Percentiles rank a stretch among this genome's conserved stretches.
These are phyloP conservation scores for Pochonia chlamydosporia DNA, from an alignment of 2,329 filamentous ascomycete species.

Conservation along the genomic window DNA sequence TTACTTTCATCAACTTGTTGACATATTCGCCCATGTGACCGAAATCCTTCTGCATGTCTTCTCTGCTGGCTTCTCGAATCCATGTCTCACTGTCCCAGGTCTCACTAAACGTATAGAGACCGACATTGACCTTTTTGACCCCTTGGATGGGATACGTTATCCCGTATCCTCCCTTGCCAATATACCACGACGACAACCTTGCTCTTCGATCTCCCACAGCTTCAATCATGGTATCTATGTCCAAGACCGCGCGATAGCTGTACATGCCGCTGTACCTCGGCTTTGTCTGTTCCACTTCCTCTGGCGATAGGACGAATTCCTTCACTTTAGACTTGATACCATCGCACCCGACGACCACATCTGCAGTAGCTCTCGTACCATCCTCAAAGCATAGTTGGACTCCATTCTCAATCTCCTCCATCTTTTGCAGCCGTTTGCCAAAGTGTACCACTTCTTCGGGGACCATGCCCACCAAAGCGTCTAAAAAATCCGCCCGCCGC, in stretches of 20 bases:
- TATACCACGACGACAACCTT: conserved; percentile 7
- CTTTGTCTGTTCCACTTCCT: conserved; percentile 1
- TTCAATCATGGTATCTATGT: conserved; percentile 7
- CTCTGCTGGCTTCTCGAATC: conserved; percentile 1
- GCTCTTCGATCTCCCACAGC: conserved; percentile 8
- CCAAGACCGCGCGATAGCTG: conserved; percentile 12
- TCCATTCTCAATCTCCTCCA: conserved; percentile 2
- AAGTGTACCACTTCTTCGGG: conserved; percentile 7
- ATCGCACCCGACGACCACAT: conserved; percentile 19
- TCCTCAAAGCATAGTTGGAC: conserved; percentile 8
- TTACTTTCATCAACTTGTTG: conserved; percentile 9
- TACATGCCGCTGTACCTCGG: conserved; percentile 12
- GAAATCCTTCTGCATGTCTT: conserved; percentile 8
- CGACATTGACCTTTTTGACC: conserved; percentile 8
- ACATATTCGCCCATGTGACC: conserved; percentile 13
- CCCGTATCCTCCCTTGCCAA: conserved; percentile 6
- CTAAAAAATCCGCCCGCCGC: conserved; percentile 11
- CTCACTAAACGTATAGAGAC: conserved; percentile 3
- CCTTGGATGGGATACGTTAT: conserved; percentile 8
- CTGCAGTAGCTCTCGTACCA: conserved; percentile 10
- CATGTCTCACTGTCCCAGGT: conserved; percentile 3
- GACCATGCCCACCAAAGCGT: conserved; percentile 10
- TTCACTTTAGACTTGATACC: conserved; percentile 14
- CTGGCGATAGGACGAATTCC: conserved; percentile 1
- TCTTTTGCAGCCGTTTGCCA: conserved; percentile 8